Base-by-base conservation (phyloP, 73 alveolate species). In the Blepharisma stoltei region DNA sequence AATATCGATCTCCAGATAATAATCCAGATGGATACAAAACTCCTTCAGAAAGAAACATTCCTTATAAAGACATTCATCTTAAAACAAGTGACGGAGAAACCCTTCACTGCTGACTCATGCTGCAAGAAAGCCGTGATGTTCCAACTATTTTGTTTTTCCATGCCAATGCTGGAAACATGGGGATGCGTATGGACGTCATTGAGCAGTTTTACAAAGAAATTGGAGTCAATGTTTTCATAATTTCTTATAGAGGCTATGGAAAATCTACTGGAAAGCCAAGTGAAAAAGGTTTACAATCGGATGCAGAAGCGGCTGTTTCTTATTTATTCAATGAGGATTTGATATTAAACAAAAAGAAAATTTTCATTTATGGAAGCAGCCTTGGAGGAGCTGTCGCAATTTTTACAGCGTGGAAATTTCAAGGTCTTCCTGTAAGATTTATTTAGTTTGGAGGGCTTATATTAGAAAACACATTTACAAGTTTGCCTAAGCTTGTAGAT, bases 101-200 rank as follows among this genome's bases (percentile, higher is more conserved):
- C 23, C 70, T 89, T 11, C 52, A 53, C 8, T 93, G 91, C 54
- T 93, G 98, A 96, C 77, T 93, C 41, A 80, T 91, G 55, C 11
- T n/a, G 41, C 23, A n/a, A 67, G 69, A 81, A 66, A 71, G 68
- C 70, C 60, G 69, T 20, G 43, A 78, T 38, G 91, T 45, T 7
- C 80, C 92, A 4, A 84, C 98, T 0, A 75, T 96, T 6, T 71
- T 96, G 48, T 96, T 85, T 85, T 94, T 94, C 86, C 98, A 93
- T 71, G 99, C 88, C 75, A 96, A 96, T 83, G 99, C 99, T 60
- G 99, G 99, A 68, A 96, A 96, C 88, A 88, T 96, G 32, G 99
- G 99, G 55, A 77, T 84, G 69, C 88, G 99, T 67, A 77, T 96
- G 54, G 84, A 87, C 54, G 83, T 66, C 70, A 69, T 93, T 43